Base-by-base conservation (phyloP, 768 basidiomycete genomes). In the Panus rudis region DNA sequence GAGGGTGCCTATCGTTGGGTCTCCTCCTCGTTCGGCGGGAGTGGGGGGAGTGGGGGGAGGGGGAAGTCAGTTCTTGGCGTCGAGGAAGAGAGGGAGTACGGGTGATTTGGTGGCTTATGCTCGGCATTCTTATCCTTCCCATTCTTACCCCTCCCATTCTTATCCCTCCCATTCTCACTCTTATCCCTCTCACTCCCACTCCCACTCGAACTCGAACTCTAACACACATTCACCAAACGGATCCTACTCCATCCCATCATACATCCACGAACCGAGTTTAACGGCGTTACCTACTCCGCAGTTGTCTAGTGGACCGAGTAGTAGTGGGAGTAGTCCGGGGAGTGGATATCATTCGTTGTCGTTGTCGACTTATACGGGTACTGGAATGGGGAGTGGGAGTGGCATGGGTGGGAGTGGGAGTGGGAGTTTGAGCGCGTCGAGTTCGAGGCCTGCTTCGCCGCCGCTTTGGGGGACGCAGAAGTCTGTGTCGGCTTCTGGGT, bases 251-350 rank as follows among this genome's bases (percentile, higher is more conserved):
- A 35, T 17, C 33, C n/a, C 33, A 20, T 35, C 59, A 21, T 60
- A 59, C 42, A 47, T 55, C 19, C 51, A 51, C 48, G 47, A 58
- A 35, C 52, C 55, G 16, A 54, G 46, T 27, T 40, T 52, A 24
- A 43, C 53, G 17, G 50, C 53, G 17, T 49, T 76, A 19, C 71
- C 76, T 4, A 81, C 81, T 7, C 80, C 80, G 3, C 72, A 78
- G 55, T 66, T 80, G 17, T 80, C 78, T 4, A 81, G 76, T 55
- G 80, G 79, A 8, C 74, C 77, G 11, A 80, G 78, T 50, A 81
- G 80, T 52, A 75, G 58, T 43, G 78, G 74, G 11, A 81, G 79
- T 62, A 80, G 78, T 44, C 81, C 82, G 0, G 71, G 73, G 17
- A 75, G 72, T 46, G 53, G 70, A 22, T 63, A 70, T 4, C 69